Evolutionary conservation across 768 basidiomycete species (phyloP).

Genomic region (Pholiota microspora): DNA sequence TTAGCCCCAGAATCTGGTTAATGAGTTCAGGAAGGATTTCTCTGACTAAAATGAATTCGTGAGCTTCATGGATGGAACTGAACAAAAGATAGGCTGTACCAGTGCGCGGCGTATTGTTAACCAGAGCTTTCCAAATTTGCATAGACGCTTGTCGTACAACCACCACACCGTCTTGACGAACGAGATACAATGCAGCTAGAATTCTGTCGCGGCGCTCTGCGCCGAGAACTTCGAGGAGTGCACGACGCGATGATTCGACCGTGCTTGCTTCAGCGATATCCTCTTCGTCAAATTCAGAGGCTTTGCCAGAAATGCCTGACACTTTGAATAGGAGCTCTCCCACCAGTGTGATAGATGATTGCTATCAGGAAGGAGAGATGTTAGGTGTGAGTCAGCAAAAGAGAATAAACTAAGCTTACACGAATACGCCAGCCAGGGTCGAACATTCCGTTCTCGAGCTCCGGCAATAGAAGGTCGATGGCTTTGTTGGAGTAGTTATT

Average conservation of each 20-base stretch:
- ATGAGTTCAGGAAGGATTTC: slow-evolving; percentile 90
- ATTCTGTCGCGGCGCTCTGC: slow-evolving; percentile 87
- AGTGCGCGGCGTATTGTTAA: slow-evolving; percentile 90
- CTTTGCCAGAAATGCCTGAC: slow-evolving; percentile 91
- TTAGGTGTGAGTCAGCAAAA: neutral
- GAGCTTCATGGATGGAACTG: neutral
- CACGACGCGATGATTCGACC: slow-evolving; percentile 80
- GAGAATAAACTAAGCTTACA: slow-evolving; percentile 42
- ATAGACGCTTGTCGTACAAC: slow-evolving; percentile 88
- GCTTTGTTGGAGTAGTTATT: slow-evolving; percentile 90
- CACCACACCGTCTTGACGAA: slow-evolving; percentile 89
- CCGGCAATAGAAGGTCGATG: slow-evolving; percentile 90
- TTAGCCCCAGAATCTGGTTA: slow-evolving; percentile 69
- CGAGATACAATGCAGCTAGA: slow-evolving; percentile 86
- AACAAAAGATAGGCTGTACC: slow-evolving; percentile 40
- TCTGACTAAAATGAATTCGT: slow-evolving; percentile 52
- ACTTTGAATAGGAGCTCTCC: slow-evolving; percentile 97
- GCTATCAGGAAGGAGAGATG: slow-evolving; percentile 44
- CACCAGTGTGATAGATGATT: slow-evolving; percentile 93
- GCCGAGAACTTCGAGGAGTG: slow-evolving; percentile 86
- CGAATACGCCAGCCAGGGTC: slow-evolving; percentile 94
- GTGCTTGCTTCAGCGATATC: slow-evolving; percentile 61
- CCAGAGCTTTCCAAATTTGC: slow-evolving; percentile 97
- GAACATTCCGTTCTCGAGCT: slow-evolving; percentile 93
- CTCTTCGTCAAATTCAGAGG: slow-evolving; percentile 73